Evolutionary conservation across 495 filamentous ascomycete species (phyloP), one percentile per base, ranked within the genome.

Genomic region (Trichocladium uniseriatum): DNA sequence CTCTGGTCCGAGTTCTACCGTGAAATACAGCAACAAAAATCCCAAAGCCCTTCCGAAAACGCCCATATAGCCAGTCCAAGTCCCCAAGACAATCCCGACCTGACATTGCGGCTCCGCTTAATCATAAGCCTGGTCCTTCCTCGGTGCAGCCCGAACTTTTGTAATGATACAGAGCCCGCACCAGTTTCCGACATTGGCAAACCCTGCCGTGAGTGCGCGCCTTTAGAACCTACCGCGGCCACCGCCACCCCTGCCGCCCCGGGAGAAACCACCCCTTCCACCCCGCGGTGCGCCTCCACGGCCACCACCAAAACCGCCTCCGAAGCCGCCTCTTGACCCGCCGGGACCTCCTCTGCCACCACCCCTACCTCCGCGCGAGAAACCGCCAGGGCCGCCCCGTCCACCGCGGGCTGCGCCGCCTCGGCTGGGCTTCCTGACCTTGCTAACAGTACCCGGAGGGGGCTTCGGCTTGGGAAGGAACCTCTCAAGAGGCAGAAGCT

Each of bases 401-500:
- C 63, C 59, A 32, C 60, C 63, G 19, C 63, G 75, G 49, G 64
- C 55, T 44, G 59, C 57, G 11, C 69, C 69, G 18, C 72, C 73
- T n/a, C 77, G 72, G 38, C 73, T 67, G 32, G 76, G 57, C 65
- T 75, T 79, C 65, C 74, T 78, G 53, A 77, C 72, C 65, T 69
- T 74, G 54, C 59, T 59, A n/a, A 58, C 56, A 15, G 69, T 64
- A 68, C 82, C 82, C 46, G 85, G 83, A 35, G 82, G 80, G 37
- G 86, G 80, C 73, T 94, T 95, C 7, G 92, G 90, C 76, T 87
- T 95, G 41, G 92, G 92, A 31, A 98, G 75, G 77, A 98, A 98
- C 79, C 82, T 86, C 68, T 98, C 92, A 38, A 96, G 68, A 18
- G 94, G 92, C 14, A 98, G 76, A 16, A 97, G 80, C 73, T 96